Conservation (phyloP, 2,329 filamentous ascomycete genomes). For the Metarhizium rileyi region DNA sequence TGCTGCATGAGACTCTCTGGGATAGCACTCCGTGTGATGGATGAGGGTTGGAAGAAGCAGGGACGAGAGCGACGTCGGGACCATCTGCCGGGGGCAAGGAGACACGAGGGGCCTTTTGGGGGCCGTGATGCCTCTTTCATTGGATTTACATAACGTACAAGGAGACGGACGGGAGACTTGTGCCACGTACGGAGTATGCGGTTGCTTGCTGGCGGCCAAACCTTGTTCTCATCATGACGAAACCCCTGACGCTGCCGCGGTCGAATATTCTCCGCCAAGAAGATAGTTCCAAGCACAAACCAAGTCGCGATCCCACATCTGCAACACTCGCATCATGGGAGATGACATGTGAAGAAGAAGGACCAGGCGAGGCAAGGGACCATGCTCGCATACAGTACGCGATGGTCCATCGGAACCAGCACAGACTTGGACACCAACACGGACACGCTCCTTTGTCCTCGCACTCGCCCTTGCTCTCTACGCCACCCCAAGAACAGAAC, state of each 20-base stretch:
- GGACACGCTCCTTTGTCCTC: no score
- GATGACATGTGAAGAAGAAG: neutral
- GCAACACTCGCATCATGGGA: neutral
- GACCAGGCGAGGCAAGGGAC: no score
- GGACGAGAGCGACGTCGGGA: neutral
- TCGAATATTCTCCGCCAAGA: neutral
- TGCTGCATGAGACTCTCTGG: neutral
- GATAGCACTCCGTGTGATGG: neutral
- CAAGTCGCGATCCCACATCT: neutral
- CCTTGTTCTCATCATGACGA: neutral
- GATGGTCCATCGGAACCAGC: no score
- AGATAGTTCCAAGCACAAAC: neutral
- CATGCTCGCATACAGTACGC: no score
- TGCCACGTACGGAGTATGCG: neutral
- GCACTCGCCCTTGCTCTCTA: no score
- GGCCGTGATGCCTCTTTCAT: neutral
- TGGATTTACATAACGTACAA: no score
- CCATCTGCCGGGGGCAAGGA: neutral
- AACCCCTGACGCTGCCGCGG: neutral
- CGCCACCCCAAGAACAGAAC: neutral
- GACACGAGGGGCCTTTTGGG: neutral
- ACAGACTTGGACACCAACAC: neutral
- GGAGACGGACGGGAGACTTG: no score
- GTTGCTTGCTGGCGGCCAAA: neutral
- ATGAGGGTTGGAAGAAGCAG: neutral